A percentile compares a stretch with the other conserved stretches of the same genome.
Conservation (phyloP, 495 filamentous ascomycete genomes). For the Penicillium ucsense region DNA sequence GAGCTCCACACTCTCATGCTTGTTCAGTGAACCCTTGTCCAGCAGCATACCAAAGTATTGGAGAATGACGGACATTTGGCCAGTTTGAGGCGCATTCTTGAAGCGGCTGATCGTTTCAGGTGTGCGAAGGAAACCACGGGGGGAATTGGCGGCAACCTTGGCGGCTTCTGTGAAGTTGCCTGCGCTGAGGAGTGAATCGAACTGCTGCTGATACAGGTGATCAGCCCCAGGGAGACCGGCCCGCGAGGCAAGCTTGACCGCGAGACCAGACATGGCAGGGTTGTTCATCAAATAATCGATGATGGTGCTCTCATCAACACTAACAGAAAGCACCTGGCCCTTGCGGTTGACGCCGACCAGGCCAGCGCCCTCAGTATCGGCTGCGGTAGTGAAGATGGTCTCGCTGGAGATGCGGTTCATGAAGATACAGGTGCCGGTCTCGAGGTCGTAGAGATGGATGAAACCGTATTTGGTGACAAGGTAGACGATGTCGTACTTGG, state of each 20-base stretch:
- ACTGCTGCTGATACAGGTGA: slow-evolving; percentile 86
- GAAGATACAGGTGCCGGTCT: slow-evolving; percentile 95
- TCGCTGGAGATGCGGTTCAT: slow-evolving; percentile 99
- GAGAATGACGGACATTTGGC: slow-evolving; percentile 80
- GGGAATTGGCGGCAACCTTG: slow-evolving; percentile 92
- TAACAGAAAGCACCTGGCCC: slow-evolving; percentile 90
- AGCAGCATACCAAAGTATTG: slow-evolving; percentile 97
- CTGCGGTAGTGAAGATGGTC: slow-evolving; percentile 91
- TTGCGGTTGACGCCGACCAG: slow-evolving; percentile 95
- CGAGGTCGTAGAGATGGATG: slow-evolving; percentile 96
- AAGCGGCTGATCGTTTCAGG: slow-evolving; percentile 90
- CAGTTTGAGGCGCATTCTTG: slow-evolving; percentile 67
- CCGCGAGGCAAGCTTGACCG: slow-evolving; percentile 89
- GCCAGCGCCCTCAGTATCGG: slow-evolving; percentile 74
- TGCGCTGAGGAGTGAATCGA: slow-evolving; percentile 67
- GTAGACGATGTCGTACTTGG: slow-evolving; percentile 91
- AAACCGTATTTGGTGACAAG: slow-evolving; percentile 98
- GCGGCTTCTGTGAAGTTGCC: slow-evolving; percentile 81
- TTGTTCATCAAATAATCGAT: slow-evolving; percentile 93
- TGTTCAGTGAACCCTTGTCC: slow-evolving; percentile 88
- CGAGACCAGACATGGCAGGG: slow-evolving; percentile 81
- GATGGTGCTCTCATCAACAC: slow-evolving; percentile 80
- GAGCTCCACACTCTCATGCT: slow-evolving; percentile 87
- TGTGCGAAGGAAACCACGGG: slow-evolving; percentile 88
- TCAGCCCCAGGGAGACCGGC: slow-evolving; percentile 92